Evolutionary conservation across 2,329 filamentous ascomycete species (phyloP).

Genomic region (Lachnellula willkommii): DNA sequence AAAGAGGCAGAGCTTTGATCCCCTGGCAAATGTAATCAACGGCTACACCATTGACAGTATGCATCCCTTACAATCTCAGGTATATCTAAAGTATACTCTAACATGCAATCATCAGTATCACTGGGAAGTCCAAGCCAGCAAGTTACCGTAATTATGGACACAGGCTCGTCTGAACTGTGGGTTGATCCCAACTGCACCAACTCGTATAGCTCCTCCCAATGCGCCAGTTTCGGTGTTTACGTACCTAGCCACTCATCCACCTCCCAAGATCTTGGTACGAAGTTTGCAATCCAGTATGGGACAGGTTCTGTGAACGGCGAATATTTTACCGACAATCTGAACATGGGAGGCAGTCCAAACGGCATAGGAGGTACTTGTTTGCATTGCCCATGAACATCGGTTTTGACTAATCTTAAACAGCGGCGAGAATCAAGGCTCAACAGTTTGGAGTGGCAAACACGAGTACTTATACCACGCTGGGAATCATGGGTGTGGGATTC

Average conservation of each 20-base stretch:
- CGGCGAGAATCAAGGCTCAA: conserved; percentile 1
- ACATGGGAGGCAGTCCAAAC: conserved; percentile 6
- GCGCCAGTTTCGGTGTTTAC: conserved; percentile 3
- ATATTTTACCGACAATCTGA: conserved; percentile 9
- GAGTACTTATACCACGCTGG: conserved; percentile 2
- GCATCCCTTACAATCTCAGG: background rate
- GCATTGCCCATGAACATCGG: background rate
- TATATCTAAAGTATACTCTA: background rate
- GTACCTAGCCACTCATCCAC: conserved; percentile 2
- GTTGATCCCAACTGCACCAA: conserved; percentile 38
- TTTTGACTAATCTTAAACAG: background rate
- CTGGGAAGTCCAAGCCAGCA: conserved; percentile 37
- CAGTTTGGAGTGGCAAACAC: conserved; percentile 9
- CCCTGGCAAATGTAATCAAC: background rate
- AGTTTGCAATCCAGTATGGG: conserved; percentile 5
- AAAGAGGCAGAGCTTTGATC: background rate
- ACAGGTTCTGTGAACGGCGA: conserved; percentile 6
- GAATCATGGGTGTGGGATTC: conserved; percentile 15
- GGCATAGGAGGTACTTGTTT: background rate
- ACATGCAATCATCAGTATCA: conserved; percentile 31
- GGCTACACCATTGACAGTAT: background rate
- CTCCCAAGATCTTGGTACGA: background rate
- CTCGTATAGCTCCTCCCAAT: background rate
- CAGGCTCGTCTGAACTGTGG: conserved; percentile 40
- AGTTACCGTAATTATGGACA: conserved; percentile 39